Conservation (phyloP, 306 rosid genomes). For the Betula pendula region DNA sequence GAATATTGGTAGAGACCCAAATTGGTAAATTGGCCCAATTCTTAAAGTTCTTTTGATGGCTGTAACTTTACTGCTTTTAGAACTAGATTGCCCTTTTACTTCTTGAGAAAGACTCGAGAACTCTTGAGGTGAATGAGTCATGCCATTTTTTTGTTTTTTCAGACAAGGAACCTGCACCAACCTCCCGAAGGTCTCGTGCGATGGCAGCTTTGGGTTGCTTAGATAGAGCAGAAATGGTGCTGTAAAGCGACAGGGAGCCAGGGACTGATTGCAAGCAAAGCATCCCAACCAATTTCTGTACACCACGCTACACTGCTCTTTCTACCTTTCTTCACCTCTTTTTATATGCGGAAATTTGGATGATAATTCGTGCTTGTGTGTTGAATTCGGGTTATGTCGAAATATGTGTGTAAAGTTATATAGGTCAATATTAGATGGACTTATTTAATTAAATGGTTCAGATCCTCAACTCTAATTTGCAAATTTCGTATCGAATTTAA, state of each 20-base stretch:
- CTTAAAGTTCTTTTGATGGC: neutral
- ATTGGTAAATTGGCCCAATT: slow-evolving; percentile 20
- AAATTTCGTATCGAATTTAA: too few relatives aligned
- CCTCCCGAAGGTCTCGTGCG: slow-evolving; percentile 37
- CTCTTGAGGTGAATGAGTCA: neutral
- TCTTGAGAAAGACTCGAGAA: slow-evolving; percentile 32
- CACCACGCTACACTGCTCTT: neutral
- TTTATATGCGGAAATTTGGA: too few relatives aligned
- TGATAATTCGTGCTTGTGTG: too few relatives aligned
- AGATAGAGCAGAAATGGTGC: slow-evolving; percentile 40
- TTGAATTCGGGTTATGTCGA: too few relatives aligned
- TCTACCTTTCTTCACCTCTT: neutral
- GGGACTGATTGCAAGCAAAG: slow-evolving; percentile 46
- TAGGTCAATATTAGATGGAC: too few relatives aligned
- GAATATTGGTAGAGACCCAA: slow-evolving; percentile 27
- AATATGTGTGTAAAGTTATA: too few relatives aligned
- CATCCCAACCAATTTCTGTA: slow-evolving; percentile 23
- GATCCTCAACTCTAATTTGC: too few relatives aligned
- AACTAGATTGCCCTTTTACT: slow-evolving; percentile 29
- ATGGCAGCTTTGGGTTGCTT: slow-evolving; percentile 80
- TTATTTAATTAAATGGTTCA: too few relatives aligned
- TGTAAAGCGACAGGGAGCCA: slow-evolving; percentile 36
- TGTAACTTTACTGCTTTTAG: slow-evolving; percentile 5
- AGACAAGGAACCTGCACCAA: slow-evolving; percentile 34
- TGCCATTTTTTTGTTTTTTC: neutral